Evolutionary conservation across 345 rosid genomes (phyloP), one percentile per base, ranked within the genome.

Genomic region (Mallotus nudiflorus): DNA sequence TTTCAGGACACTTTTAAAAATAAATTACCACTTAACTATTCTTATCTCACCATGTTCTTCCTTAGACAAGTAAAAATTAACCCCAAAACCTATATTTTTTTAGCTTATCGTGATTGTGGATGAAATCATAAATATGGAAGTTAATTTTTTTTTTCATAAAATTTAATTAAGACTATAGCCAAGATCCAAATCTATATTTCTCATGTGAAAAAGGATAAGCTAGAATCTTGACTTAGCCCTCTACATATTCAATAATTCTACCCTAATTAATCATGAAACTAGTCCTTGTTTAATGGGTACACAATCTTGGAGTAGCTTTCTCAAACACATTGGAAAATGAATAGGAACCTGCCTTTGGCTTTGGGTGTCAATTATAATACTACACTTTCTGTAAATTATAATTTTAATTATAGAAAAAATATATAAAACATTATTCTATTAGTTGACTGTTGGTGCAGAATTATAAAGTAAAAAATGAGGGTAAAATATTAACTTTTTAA

Each of bases 141-240:
- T 40, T 59, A 9, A 58, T 25, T n/a, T n/a, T n/a, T n/a, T n/a
- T n/a, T n/a, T n/a, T n/a, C n/a, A n/a, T n/a, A n/a, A n/a, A n/a
- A n/a, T n/a, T n/a, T n/a, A n/a, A n/a, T 60, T 66, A 27, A 60
- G 40, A 39, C 5, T 42, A 48, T 73, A 75, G 75, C 42, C 72
- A 62, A 70, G 61, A 72, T 73, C 67, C 49, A 19, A 68, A 52
- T 39, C 44, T 62, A 18, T 27, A 14, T 56, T 55, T 67, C 51
- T 50, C 74, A 67, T 67, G 51, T 71, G 67, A 52, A 69, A 0
- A 39, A 7, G 82, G 81, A 81, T 72, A 72, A 74, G 78, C 70
- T 62, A 68, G 87, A 85, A 82, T 80, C 83, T 84, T 75, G 74
- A 78, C 80, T 79, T 65, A 31, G 15, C 29, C 73, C 68, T 35